Evolutionary conservation across 495 filamentous ascomycete genomes (phyloP), one percentile per base, ranked within the genome.

Genomic region (Hyaloscypha bicolor): DNA sequence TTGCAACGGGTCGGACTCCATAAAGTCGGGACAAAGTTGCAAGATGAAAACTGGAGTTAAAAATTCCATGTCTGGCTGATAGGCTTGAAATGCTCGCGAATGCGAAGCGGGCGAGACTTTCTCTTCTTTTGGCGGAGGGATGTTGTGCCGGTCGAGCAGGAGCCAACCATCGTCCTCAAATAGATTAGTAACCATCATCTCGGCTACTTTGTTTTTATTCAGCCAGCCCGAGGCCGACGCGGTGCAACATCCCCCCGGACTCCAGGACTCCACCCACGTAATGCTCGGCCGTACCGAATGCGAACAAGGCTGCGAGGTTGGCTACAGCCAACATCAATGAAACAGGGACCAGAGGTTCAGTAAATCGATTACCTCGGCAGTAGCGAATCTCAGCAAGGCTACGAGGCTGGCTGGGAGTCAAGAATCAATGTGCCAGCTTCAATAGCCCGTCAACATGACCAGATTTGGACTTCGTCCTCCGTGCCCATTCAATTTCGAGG

Each of bases 401-500:
- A 25, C 25, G 25, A 25, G 25, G 25, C 25, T 25, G 25, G 25
- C 25, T 25, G 25, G 42, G 3, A 55, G 21, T 21, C 19, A 22
- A 55, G 6, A 48, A 48, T n/a, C 9, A 42, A 45, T 42, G 31
- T 64, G 6, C 4, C 21, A 22, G 30, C 39, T 12, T 37, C 8
- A 12, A 37, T 37, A 25, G 25, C 25, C 25, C 35, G 12, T 37
- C 35, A 37, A 37, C 35, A 37, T 48, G 11, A 48, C 42, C 21
- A 25, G 66, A 32, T 42, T 65, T 9, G 48, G 60, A 31, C 37
- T 57, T 30, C 70, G 32, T 22, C 55, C 31, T 6, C 59, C 59
- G 4, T 45, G 33, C 22, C 59, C 59, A 21, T 39, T 65, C 33
- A 39, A 60, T 16, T 52, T 73, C 3, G 78, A 81, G 62, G 69